These are phyloP conservation scores for Candida palmyrensis DNA, from an alignment of 805 yeast genomes.

Conservation along the genomic window DNA sequence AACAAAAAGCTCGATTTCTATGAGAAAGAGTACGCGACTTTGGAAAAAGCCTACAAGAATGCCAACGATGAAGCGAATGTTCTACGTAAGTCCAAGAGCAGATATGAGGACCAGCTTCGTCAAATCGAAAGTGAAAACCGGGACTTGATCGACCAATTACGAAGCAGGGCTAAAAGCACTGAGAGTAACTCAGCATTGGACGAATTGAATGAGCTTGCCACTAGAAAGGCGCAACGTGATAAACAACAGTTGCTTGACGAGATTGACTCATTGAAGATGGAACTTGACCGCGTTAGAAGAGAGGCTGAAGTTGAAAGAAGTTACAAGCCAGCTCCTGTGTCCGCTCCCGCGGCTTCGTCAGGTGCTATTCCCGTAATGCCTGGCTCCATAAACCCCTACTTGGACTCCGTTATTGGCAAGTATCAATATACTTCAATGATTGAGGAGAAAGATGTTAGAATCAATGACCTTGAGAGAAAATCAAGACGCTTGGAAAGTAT, in stretches of 20 bases:
- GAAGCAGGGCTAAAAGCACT: slow-evolving; percentile 5
- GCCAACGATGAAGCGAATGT: slow-evolving; percentile 20
- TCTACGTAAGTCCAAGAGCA: slow-evolving; percentile 12
- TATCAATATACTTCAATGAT: slow-evolving; percentile 1
- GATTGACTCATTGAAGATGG: slow-evolving; percentile 29
- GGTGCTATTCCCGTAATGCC: not conserved
- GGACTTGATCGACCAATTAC: slow-evolving; percentile 15
- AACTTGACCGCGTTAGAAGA: slow-evolving; percentile 28
- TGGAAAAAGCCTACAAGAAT: slow-evolving; percentile 18
- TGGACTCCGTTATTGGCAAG: not conserved
- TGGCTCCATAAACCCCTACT: no score
- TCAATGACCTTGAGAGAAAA: slow-evolving; percentile 16
- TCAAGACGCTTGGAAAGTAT: slow-evolving; percentile 10
- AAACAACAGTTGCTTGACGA: slow-evolving; percentile 21
- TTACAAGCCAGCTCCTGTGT: slow-evolving; percentile 5
- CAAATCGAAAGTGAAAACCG: slow-evolving; percentile 25
- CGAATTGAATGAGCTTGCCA: slow-evolving; percentile 17
- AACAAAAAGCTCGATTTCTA: slow-evolving; percentile 21
- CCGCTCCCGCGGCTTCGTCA: not conserved
- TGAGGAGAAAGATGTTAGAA: slow-evolving; percentile 10
- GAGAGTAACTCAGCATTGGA: slow-evolving; percentile 15
- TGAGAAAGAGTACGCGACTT: slow-evolving; percentile 21
- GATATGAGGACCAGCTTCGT: slow-evolving; percentile 14
- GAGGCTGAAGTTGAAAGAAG: slow-evolving; percentile 29
- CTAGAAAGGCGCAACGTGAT: slow-evolving; percentile 21